Evolutionary conservation across 495 filamentous ascomycete genomes (phyloP).

Genomic region (Terfezia claveryi): DNA sequence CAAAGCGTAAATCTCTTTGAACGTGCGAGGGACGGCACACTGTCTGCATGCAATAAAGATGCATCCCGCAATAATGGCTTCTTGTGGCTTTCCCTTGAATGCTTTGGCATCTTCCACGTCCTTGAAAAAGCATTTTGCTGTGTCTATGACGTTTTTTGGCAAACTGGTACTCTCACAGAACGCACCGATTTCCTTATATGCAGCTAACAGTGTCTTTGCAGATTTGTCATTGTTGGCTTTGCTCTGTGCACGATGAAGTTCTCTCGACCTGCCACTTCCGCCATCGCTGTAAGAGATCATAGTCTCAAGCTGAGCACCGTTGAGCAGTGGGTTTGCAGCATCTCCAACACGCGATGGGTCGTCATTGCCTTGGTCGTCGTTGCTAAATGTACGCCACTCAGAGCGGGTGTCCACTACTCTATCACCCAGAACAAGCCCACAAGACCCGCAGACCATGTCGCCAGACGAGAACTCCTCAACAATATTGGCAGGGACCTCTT

Average conservation of each 20-base stretch:
- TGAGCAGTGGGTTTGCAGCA: conserved; percentile 60
- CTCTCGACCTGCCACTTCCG: conserved; percentile 41
- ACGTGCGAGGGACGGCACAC: conserved; percentile 64
- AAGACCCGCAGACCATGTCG: conserved; percentile 78
- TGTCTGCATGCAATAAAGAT: conserved; percentile 95
- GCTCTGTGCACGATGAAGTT: conserved; percentile 71
- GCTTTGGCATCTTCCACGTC: conserved; percentile 72
- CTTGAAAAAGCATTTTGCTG: conserved; percentile 86
- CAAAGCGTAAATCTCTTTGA: conserved; percentile 73
- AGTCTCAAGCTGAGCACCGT: conserved; percentile 83
- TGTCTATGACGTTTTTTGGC: conserved; percentile 55
- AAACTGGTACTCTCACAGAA: conserved; percentile 72
- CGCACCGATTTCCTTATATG: conserved; percentile 74
- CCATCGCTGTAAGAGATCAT: conserved; percentile 62
- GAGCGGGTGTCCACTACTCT: conserved; percentile 85
- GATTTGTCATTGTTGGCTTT: conserved; percentile 69
- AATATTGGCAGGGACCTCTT: conserved; percentile 74
- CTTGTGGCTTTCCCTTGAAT: conserved; percentile 86
- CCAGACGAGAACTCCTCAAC: conserved; percentile 77
- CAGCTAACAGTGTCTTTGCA: conserved; percentile 52
- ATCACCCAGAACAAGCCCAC: conserved; percentile 75
- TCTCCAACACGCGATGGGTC: conserved; percentile 97
- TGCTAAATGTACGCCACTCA: conserved; percentile 96
- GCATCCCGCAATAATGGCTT: conserved; percentile 82
- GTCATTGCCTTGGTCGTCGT: conserved; percentile 83